A percentile compares a stretch with the other conserved stretches of the same genome.
Conservation (phyloP, 192 early-diverging fungal genomes). For the Podila verticillata region DNA sequence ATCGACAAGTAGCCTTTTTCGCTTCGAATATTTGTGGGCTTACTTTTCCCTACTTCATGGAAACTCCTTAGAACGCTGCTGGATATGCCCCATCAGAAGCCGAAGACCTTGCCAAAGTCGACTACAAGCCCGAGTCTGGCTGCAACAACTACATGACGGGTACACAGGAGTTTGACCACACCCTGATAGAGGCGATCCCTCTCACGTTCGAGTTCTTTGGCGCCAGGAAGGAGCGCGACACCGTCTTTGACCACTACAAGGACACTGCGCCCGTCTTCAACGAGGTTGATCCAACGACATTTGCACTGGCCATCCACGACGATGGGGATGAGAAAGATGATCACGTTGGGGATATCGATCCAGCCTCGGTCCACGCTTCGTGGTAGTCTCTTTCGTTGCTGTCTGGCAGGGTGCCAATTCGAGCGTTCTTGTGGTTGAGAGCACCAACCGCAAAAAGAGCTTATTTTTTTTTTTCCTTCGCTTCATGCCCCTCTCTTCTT, state of each 20-base stretch:
- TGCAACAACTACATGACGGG: conserved; percentile 29
- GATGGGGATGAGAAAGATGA: conserved; percentile 1
- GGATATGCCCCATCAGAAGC: conserved; percentile 18
- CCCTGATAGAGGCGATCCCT: conserved; percentile 14
- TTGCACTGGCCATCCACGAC: conserved; percentile 14
- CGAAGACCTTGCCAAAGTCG: conserved; percentile 16
- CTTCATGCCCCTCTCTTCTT: not conserved
- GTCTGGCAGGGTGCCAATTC: not conserved
- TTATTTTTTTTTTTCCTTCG: conserved; percentile 1
- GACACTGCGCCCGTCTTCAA: conserved; percentile 3
- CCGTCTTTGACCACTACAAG: conserved; percentile 20
- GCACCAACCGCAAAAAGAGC: not conserved
- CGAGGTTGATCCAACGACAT: conserved; percentile 37
- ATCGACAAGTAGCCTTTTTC: no score
- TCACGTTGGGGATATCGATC: no score
- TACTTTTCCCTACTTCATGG: no score
- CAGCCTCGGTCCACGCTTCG: not conserved
- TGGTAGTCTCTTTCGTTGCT: not conserved
- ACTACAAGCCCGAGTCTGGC: conserved; percentile 4
- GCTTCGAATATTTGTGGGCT: no score
- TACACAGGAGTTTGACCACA: conserved; percentile 14
- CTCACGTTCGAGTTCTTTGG: conserved; percentile 20
- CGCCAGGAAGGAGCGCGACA: conserved; percentile 18
- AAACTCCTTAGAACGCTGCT: conserved; percentile 15
- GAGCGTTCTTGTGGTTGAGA: not conserved